These are phyloP conservation scores for Dendrobium huoshanense DNA, from an alignment of 106 monocot genomes.

Conservation along the genomic window DNA sequence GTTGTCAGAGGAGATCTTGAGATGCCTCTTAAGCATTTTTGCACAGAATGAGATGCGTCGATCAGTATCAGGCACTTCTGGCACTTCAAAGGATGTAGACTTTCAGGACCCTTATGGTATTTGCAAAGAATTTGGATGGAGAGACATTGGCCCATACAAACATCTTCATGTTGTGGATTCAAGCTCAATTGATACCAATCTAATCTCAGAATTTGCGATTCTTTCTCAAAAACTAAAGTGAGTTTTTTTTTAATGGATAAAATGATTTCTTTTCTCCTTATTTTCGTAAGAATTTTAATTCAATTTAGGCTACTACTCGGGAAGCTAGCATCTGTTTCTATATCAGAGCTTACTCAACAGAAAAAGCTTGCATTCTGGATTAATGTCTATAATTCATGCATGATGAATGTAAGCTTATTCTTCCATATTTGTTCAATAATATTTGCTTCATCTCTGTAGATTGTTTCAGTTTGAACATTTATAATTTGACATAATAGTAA, in stretches of 20 bases:
- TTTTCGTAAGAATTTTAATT: background rate
- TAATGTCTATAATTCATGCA: slow-evolving; percentile 92
- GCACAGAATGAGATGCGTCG: background rate
- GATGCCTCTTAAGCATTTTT: slow-evolving; percentile 1
- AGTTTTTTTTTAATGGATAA: background rate
- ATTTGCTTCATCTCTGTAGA: no score
- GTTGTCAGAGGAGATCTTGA: slow-evolving; percentile 8
- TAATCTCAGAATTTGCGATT: background rate
- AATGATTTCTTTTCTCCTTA: no score
- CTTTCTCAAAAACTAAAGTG: background rate
- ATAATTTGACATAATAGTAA: no score
- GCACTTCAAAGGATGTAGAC: slow-evolving; percentile 8
- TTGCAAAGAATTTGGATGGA: slow-evolving; percentile 47
- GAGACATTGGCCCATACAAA: slow-evolving; percentile 28
- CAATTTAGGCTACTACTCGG: slow-evolving; percentile 47
- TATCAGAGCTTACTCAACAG: slow-evolving; percentile 60
- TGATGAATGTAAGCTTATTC: slow-evolving; percentile 78
- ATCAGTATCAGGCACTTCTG: background rate
- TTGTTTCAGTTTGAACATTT: no score
- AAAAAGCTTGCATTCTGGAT: slow-evolving; percentile 98
- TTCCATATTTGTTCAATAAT: no score
- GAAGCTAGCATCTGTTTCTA: slow-evolving; percentile 56
- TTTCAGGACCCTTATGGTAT: slow-evolving; percentile 61
- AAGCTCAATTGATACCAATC: background rate
- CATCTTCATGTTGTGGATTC: background rate